Percentiles rank a stretch among this genome's conserved stretches.
Evolutionary conservation across 176 grass and related monocot species (phyloP).

Genomic region (Eragrostis nindensis): DNA sequence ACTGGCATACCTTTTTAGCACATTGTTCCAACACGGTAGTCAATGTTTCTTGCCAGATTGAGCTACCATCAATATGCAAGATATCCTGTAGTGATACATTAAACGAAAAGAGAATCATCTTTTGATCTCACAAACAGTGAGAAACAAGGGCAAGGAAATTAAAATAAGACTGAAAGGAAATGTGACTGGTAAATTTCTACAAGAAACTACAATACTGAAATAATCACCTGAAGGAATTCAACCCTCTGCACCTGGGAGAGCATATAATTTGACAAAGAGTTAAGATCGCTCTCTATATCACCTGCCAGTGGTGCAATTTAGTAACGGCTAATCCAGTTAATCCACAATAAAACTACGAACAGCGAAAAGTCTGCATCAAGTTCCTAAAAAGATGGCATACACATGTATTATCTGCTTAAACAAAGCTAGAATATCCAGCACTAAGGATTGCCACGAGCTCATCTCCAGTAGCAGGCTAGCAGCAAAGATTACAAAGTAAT

Average conservation of each 20-base stretch:
- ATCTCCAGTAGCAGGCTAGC: neutral
- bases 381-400: neutral
- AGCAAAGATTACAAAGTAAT: neutral
- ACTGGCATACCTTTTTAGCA: constrained; percentile 51
- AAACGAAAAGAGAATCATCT: constrained; percentile 11
- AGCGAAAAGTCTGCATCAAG: neutral
- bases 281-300: constrained; percentile 59
- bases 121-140: constrained; percentile 11
- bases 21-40: constrained; percentile 50
- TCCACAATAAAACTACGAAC: constrained; percentile 7
- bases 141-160: neutral
- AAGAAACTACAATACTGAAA: neutral
- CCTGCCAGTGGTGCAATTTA: constrained; percentile 22
- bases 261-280: constrained; percentile 56
- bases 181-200: constrained; percentile 20
- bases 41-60: constrained; percentile 71
- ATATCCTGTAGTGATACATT: constrained; percentile 51
- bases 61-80: constrained; percentile 62
- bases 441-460: neutral
- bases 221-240: constrained; percentile 64
- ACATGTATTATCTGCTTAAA: neutral
- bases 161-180: neutral
- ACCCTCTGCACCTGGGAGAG: constrained; percentile 56
- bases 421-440: neutral
- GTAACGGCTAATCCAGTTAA: neutral